Evolutionary conservation across 163 green algal species (phyloP).

Genomic region (Volvox carteri): DNA sequence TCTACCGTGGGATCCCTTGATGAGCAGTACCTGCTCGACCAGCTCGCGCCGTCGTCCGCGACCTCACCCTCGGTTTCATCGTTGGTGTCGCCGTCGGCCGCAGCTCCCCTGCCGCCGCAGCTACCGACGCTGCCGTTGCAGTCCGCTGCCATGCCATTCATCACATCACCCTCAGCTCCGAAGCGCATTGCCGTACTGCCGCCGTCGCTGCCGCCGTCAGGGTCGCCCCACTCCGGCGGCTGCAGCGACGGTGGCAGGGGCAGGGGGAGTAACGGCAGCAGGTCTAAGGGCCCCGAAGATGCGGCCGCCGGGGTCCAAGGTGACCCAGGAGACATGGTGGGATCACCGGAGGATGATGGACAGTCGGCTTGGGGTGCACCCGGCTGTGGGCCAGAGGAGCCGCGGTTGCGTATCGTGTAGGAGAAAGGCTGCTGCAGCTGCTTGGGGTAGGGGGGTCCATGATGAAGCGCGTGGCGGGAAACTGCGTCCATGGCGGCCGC

Average conservation of each 20-base stretch:
- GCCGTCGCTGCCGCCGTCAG: no score
- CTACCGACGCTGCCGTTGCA: not conserved
- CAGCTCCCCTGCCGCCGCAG: not conserved
- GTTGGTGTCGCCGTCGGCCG: not conserved
- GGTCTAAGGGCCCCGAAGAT: not conserved
- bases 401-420: not conserved
- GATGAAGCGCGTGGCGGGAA: conserved; percentile 12
- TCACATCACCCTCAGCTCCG: not conserved
- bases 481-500: not conserved
- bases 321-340: not conserved
- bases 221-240: not conserved
- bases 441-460: not conserved
- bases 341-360: not conserved
- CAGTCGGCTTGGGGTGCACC: not conserved
- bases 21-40: not conserved
- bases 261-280: no score
- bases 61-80: not conserved
- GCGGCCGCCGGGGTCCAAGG: not conserved
- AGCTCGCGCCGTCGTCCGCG: not conserved
- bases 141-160: not conserved
- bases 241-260: not conserved
- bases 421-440: conserved; percentile 13
- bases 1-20: not conserved
- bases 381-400: not conserved
- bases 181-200: no score